These are phyloP conservation scores for Aegilops longissima DNA, from an alignment of 176 grass and related monocot genomes.

Conservation along the genomic window DNA sequence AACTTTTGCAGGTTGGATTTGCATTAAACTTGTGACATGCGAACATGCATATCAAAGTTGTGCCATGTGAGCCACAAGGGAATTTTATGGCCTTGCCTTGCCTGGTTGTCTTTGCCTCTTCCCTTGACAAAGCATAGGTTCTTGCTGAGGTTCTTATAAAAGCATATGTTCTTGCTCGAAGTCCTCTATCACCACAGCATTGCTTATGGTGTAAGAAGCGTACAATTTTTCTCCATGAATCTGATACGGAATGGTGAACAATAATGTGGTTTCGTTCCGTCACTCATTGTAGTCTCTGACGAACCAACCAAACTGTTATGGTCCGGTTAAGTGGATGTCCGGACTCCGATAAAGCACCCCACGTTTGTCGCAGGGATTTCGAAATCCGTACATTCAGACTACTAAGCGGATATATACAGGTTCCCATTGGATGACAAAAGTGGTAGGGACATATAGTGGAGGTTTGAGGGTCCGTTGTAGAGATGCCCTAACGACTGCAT, in stretches of 20 bases:
- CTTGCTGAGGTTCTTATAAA: not conserved
- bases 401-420: too few species aligned
- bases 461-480: too few species aligned
- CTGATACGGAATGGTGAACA: not conserved
- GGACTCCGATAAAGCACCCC: too few species aligned
- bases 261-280: not conserved
- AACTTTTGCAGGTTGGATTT: not conserved
- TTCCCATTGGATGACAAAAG: too few species aligned
- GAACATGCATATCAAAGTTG: not conserved
- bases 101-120: not conserved
- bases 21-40: not conserved
- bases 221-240: not conserved
- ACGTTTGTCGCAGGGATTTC: too few species aligned
- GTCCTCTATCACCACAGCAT: not conserved
- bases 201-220: not conserved
- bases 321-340: too few species aligned
- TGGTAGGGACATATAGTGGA: too few species aligned
- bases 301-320: too few species aligned
- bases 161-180: slow-evolving; percentile 8
- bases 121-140: not conserved
- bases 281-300: not conserved
- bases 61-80: not conserved
- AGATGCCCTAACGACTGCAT: too few species aligned
- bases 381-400: too few species aligned
- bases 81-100: not conserved